Percentiles rank a stretch among this genome's conserved stretches.
phyloP scores from a whole-genome alignment of 306 rosid genomes.

The Prunus kanzakura region DNA sequence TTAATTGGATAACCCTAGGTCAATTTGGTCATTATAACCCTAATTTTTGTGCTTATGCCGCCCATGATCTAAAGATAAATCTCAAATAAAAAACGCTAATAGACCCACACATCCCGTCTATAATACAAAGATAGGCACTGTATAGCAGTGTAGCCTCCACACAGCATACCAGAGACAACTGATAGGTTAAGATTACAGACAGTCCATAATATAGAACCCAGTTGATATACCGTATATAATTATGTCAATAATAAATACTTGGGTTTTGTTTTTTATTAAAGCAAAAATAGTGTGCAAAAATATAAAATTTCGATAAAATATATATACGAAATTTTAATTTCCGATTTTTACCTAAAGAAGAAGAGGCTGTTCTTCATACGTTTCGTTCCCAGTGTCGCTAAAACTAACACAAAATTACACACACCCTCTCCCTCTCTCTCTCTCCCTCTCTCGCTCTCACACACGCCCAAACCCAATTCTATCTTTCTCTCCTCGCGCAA shows the following conservation, averaged over 20 bases:
- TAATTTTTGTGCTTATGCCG: background rate
- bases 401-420: slow-evolving; percentile 44
- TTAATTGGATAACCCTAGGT: no score
- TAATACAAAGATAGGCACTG: background rate
- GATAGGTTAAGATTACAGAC: background rate
- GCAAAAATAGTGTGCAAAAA: background rate
- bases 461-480: slow-evolving; percentile 3
- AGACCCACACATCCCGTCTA: background rate
- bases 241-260: background rate
- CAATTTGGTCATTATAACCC: background rate
- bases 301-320: background rate
- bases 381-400: slow-evolving; percentile 52
- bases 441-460: background rate
- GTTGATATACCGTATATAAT: background rate
- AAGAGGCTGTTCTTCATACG: slow-evolving; percentile 60
- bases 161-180: background rate
- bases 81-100: background rate
- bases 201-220: background rate
- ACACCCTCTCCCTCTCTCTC: slow-evolving; percentile 3
- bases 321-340: background rate
- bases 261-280: no score
- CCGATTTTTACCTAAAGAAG: slow-evolving; percentile 4
- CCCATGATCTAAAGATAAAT: background rate
- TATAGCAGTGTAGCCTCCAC: background rate
- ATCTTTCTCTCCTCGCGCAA: slow-evolving; percentile 30